These are phyloP conservation scores for Bipolaris gigantea DNA, from an alignment of 2,329 filamentous ascomycete species.

Conservation along the genomic window DNA sequence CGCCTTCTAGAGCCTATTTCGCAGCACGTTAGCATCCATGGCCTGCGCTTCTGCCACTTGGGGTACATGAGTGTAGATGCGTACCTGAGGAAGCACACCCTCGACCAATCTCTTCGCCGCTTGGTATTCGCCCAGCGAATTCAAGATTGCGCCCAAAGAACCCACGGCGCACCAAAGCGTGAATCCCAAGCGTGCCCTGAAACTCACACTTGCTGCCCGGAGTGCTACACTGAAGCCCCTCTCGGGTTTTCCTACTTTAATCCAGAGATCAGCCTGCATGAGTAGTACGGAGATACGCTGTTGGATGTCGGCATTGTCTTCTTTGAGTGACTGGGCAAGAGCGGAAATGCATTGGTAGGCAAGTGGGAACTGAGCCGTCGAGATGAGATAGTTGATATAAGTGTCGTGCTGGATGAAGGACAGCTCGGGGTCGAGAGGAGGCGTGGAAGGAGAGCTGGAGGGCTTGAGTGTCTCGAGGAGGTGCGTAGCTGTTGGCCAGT, in stretches of 20 bases:
- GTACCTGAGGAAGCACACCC: conserved; percentile 71
- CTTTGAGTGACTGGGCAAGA: conserved; percentile 54
- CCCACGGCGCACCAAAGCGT: conserved; percentile 74
- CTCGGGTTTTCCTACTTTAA: conserved; percentile 67
- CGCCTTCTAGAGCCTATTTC: conserved; percentile 62
- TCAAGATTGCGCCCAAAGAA: conserved; percentile 68
- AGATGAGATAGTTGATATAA: conserved; percentile 62
- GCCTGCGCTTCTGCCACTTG: no score
- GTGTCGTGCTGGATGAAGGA: conserved; percentile 61
- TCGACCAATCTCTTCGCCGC: conserved; percentile 66
- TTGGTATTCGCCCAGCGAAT: conserved; percentile 69
- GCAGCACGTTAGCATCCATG: not conserved
- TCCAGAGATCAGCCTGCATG: conserved; percentile 71
- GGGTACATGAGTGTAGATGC: conserved; percentile 9
- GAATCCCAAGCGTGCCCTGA: conserved; percentile 68
- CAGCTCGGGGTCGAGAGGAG: conserved; percentile 60
- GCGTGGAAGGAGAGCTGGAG: conserved; percentile 39
- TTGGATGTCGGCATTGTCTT: conserved; percentile 63
- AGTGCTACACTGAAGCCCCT: conserved; percentile 77
- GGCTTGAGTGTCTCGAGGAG: conserved; percentile 61
- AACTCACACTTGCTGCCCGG: conserved; percentile 73
- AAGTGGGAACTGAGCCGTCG: conserved; percentile 54
- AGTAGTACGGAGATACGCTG: conserved; percentile 72
- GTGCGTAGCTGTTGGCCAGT: conserved; percentile 59
- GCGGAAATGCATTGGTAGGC: conserved; percentile 60